Evolutionary conservation across 2,329 filamentous ascomycete genomes (phyloP).

Genomic region (Xylaria sp.): DNA sequence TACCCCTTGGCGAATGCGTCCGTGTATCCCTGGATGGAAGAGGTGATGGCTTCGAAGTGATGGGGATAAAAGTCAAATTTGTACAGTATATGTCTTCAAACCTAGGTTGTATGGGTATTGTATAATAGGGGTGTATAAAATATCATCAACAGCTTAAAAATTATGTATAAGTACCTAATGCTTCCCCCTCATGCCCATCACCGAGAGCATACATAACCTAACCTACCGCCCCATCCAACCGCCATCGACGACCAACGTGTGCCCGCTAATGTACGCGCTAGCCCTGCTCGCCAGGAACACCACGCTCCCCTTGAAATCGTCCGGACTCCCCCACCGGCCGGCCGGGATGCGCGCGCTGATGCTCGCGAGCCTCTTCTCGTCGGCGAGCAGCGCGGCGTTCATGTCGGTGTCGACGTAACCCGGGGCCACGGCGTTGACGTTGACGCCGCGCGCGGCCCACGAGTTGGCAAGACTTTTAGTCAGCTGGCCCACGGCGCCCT

Average conservation of each 20-base stretch:
- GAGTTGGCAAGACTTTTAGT: constrained; percentile 87
- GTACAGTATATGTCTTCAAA: not conserved
- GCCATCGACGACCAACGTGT: constrained; percentile 82
- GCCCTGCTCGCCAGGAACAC: constrained; percentile 77
- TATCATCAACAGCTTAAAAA: not conserved
- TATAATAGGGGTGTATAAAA: not conserved
- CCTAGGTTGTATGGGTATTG: not conserved
- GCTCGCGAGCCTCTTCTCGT: constrained; percentile 68
- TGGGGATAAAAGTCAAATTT: not conserved
- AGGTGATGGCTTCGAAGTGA: constrained; percentile 47
- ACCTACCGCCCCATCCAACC: constrained; percentile 89
- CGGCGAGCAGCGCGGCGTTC: constrained; percentile 80
- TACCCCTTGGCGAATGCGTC: constrained; percentile 62
- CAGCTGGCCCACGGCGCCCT: constrained; percentile 82
- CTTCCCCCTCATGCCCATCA: not conserved
- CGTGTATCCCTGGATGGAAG: constrained; percentile 66
- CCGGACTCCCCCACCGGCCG: constrained; percentile 78
- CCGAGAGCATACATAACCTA: not conserved
- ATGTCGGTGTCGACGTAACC: constrained; percentile 95
- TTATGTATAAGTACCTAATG: no score
- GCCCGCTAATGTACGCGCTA: constrained; percentile 81
- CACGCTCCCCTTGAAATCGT: constrained; percentile 84
- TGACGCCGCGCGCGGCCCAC: constrained; percentile 79
- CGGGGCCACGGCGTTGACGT: constrained; percentile 85
- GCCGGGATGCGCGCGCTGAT: constrained; percentile 83